A percentile compares a stretch with the other conserved stretches of the same genome.
Evolutionary conservation across 2,329 filamentous ascomycete genomes (phyloP).

Genomic region (Onygena corvina): DNA sequence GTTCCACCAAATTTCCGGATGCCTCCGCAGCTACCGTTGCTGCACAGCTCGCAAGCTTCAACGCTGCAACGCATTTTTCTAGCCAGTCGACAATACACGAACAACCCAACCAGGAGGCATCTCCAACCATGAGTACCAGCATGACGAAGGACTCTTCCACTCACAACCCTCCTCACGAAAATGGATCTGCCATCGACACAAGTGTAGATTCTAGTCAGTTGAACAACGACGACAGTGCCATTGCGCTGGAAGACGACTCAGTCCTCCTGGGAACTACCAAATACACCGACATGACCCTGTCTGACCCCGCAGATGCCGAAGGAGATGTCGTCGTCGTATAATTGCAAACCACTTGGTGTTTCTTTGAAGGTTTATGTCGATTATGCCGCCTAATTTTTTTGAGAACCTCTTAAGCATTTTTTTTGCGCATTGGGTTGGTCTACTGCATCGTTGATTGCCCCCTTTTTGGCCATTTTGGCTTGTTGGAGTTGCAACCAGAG

Average conservation of each 20-base stretch:
- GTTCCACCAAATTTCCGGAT: neutral
- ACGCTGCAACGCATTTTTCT: neutral
- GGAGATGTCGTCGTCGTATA: constrained; percentile 38
- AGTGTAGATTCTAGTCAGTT: constrained; percentile 36
- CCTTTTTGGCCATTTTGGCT: neutral
- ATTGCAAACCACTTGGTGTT: constrained; percentile 1
- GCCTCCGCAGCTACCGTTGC: neutral
- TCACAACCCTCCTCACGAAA: neutral
- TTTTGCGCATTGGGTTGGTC: neutral
- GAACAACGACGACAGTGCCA: constrained; percentile 60
- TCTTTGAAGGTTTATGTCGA: neutral
- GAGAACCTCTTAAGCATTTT: neutral
- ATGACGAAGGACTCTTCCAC: constrained; percentile 12
- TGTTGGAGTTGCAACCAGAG: neutral
- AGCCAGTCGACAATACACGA: neutral
- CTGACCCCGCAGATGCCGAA: constrained; percentile 35
- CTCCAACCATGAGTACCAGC: constrained; percentile 14
- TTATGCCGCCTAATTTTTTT: constrained; percentile 8
- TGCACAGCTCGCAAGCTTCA: neutral
- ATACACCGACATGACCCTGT: constrained; percentile 36
- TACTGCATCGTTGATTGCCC: neutral
- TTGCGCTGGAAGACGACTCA: constrained; percentile 47
- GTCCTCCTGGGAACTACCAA: constrained; percentile 33
- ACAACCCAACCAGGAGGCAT: constrained; percentile 15
- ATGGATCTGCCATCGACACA: neutral